A percentile compares a stretch with the other conserved stretches of the same genome.
These are phyloP conservation scores for Malus sieversii DNA, from an alignment of 306 rosid genomes.

Conservation along the genomic window DNA sequence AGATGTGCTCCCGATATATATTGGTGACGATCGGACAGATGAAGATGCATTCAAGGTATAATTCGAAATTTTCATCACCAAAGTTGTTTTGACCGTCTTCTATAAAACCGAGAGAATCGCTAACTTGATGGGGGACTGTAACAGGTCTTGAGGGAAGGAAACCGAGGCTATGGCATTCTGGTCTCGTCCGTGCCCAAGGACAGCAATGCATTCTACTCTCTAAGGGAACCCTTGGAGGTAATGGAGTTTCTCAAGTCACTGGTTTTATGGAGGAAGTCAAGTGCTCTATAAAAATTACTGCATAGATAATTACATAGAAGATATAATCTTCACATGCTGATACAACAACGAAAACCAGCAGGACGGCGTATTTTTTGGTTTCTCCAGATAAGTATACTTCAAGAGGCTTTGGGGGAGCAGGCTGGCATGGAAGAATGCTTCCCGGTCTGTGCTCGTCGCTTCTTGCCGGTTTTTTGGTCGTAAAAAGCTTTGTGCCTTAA, in stretches of 20 bases:
- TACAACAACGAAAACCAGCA: neutral
- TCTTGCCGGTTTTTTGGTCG: neutral
- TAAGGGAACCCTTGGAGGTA: constrained; percentile 86
- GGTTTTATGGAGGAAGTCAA: constrained; percentile 58
- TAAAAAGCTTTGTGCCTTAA: constrained; percentile 26
- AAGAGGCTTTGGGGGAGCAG: constrained; percentile 33
- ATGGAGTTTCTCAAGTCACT: constrained; percentile 86
- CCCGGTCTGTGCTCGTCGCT: constrained; percentile 22
- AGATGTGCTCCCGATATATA: constrained; percentile 86
- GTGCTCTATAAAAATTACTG: constrained; percentile 39
- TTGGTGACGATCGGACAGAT: constrained; percentile 91
- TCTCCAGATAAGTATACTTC: constrained; percentile 15
- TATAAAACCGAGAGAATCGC: neutral
- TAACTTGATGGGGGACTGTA: neutral
- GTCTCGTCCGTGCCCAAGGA: constrained; percentile 77
- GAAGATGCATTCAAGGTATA: constrained; percentile 94
- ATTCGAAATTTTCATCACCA: neutral
- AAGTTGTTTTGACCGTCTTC: neutral
- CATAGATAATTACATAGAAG: constrained; percentile 22
- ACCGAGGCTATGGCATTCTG: constrained; percentile 71
- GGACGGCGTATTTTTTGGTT: neutral
- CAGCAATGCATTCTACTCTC: constrained; percentile 77
- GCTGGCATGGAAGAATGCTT: constrained; percentile 34
- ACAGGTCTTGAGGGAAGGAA: constrained; percentile 75
- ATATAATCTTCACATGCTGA: constrained; percentile 31